Conservation (phyloP, 1,139 yeast genomes). For the Debaryomyces subglobosus region DNA sequence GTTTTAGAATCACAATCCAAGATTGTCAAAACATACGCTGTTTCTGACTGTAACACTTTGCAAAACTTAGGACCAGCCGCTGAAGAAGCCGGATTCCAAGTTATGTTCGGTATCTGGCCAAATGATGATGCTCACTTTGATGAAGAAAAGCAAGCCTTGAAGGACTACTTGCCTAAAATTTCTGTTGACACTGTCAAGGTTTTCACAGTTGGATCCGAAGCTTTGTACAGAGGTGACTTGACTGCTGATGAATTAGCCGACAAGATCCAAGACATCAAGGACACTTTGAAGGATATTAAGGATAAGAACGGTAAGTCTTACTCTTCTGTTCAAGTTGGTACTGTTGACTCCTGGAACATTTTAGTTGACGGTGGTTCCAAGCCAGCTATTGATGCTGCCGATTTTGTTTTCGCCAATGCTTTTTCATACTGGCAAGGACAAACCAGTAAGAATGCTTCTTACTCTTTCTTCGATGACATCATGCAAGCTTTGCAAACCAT, state of each 20-base stretch:
- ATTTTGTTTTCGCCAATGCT: slow-evolving; percentile 87
- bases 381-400: slow-evolving; percentile 77
- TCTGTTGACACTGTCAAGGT: slow-evolving; percentile 70
- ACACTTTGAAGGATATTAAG: slow-evolving; percentile 56
- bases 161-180: slow-evolving; percentile 67
- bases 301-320: slow-evolving; percentile 85
- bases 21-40: slow-evolving; percentile 80
- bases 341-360: slow-evolving; percentile 95
- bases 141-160: slow-evolving; percentile 71
- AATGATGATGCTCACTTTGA: slow-evolving; percentile 72
- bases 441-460: slow-evolving; percentile 75
- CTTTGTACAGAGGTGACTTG: slow-evolving; percentile 82
- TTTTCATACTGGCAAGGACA: slow-evolving; percentile 99
- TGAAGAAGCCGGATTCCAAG: slow-evolving; percentile 69
- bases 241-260: slow-evolving; percentile 69
- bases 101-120: slow-evolving; percentile 90
- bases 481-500: slow-evolving; percentile 92
- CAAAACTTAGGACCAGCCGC: slow-evolving; percentile 85
- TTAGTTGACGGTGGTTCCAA: slow-evolving; percentile 74
- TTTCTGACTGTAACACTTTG: slow-evolving; percentile 85
- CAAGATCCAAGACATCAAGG: slow-evolving; percentile 61
- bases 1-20: slow-evolving; percentile 57
- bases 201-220: slow-evolving; percentile 89
- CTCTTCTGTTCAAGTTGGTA: slow-evolving; percentile 75
- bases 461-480: slow-evolving; percentile 91